These are phyloP conservation scores for Actinomortierella wolfii DNA, from an alignment of 371 early-diverging fungal genomes.

Conservation along the genomic window DNA sequence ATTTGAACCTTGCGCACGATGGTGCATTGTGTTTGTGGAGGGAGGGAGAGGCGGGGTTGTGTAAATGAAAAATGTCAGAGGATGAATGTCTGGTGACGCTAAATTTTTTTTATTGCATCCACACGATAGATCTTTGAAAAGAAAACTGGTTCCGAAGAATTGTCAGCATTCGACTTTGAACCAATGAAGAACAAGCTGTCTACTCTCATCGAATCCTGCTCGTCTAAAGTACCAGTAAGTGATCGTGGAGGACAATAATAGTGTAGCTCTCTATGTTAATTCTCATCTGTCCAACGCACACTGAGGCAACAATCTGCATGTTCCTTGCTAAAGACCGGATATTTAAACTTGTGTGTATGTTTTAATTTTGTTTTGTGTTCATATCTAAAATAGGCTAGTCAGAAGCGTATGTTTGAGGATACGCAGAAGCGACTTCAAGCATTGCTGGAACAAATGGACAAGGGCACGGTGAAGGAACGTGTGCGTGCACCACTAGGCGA, in stretches of 20 bases:
- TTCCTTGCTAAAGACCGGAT: neutral
- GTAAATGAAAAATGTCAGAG: neutral
- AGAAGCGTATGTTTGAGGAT: conserved; percentile 64
- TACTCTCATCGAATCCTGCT: conserved; percentile 29
- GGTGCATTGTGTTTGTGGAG: no score
- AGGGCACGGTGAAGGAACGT: conserved; percentile 51
- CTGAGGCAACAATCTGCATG: neutral
- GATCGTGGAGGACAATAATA: neutral
- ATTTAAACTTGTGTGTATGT: conserved; percentile 8
- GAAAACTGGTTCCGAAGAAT: conserved; percentile 11
- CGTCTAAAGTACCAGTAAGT: conserved; percentile 33
- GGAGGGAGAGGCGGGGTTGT: neutral
- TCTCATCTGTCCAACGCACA: neutral
- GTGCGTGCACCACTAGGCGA: conserved; percentile 49
- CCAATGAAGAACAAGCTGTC: conserved; percentile 25
- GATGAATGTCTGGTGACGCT: no score
- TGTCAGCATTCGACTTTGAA: conserved; percentile 22
- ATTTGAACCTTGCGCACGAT: no score
- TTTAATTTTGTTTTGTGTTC: neutral
- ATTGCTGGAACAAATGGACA: conserved; percentile 60
- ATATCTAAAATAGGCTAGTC: conserved; percentile 48
- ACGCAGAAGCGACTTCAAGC: conserved; percentile 57
- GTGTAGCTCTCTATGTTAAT: neutral
- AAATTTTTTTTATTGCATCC: neutral
- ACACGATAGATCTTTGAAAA: conserved; percentile 41